Evolutionary conservation across 1,139 yeast species (phyloP), one percentile per base, ranked within the genome.

Genomic region (Candida sp.): DNA sequence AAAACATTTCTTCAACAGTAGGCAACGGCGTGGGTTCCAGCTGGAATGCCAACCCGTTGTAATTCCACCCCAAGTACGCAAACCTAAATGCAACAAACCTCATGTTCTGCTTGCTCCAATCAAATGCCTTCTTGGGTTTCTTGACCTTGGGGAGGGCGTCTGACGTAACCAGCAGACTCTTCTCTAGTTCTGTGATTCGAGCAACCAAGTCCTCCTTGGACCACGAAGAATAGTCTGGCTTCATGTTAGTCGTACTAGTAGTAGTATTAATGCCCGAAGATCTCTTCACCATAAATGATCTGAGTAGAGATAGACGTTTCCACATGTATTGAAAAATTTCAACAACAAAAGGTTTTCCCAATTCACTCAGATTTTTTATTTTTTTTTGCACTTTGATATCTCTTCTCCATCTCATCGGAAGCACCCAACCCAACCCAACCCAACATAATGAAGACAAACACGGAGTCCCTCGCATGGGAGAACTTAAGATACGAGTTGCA

Each of bases 1-100:
- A 67, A 11, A 94, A 80, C 41, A 80, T 82, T 41, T 86, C 86
- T 63, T 96, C 99, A 2, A 94, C 94, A 0, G 99, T 94, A 0
- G 96, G 96, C 12, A 90, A 73, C 1, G 88, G 90, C 0, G 96
- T 88, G 1, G 83, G 83, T 35, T 84, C 89, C 52, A 78, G 79
- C 66, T 94, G 99, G 48, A 81, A 75, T 1, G 96, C 97, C 32
- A 94, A 75, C 0, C 99, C 99, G 61, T 88, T 90, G 67, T 93
- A 94, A 61, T 89, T 83, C 97, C 97, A 92, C 12, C 99, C 98
- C 38, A 90, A 67, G 66, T 94, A 94, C 0, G 97, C 89, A 72
- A 94, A 94, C 57, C 83, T 75, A 34, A 94, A 65, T 0, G 97
- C 98, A 23, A 94, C 80, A 58, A 83, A 84, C 49, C 98, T 72